phyloP scores from a whole-genome alignment of 2,329 filamentous ascomycete species.

The Botrytis byssoidea region DNA sequence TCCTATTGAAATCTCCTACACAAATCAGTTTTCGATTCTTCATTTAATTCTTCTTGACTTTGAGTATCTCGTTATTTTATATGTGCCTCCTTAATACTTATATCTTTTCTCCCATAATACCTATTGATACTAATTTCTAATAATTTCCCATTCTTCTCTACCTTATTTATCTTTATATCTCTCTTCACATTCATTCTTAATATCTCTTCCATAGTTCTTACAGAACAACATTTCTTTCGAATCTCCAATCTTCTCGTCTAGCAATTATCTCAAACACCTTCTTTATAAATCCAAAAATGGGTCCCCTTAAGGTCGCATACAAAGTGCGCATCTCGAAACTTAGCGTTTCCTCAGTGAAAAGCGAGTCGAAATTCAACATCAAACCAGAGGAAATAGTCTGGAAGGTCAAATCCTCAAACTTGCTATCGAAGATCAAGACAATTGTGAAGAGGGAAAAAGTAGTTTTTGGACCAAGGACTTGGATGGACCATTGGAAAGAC shows the following conservation, averaged over 20 bases:
- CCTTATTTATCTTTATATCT: not conserved
- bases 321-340: no score
- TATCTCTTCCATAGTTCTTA: not conserved
- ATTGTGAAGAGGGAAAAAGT: no score
- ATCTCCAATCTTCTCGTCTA: not conserved
- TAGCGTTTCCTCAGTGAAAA: no score
- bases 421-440: no score
- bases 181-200: no score
- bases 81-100: not conserved
- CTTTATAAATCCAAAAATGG: not conserved
- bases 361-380: not conserved
- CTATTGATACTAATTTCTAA: not conserved
- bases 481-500: not conserved
- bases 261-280: not conserved
- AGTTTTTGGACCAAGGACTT: not conserved
- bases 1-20: not conserved
- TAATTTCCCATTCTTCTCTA: not conserved
- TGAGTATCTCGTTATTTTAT: not conserved
- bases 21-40: not conserved
- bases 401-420: not conserved
- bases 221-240: not conserved
- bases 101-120: not conserved
- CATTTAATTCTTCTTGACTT: not conserved
- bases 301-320: not conserved
- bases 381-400: not conserved